A percentile compares a stretch with the other conserved stretches of the same genome.
Conservation (phyloP, 345 rosid species). For the Syzygium aromaticum region DNA sequence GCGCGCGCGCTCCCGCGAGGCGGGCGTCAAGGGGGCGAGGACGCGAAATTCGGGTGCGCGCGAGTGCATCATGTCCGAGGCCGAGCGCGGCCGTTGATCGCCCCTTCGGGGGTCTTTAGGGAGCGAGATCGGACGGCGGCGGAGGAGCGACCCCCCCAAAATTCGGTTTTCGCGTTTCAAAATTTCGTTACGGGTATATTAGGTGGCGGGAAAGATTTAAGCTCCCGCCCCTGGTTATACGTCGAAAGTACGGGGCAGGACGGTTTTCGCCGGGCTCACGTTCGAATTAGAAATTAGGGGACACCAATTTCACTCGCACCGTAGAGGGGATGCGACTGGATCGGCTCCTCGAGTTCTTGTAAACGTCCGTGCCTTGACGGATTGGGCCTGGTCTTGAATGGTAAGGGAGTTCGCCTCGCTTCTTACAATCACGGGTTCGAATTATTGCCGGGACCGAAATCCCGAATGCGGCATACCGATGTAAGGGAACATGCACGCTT, state of each 20-base stretch:
- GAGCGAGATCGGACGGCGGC: background rate
- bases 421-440: too few relatives aligned
- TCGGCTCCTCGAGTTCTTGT: background rate
- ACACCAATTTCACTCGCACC: background rate
- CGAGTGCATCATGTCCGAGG: background rate
- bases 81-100: background rate
- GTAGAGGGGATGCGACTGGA: background rate
- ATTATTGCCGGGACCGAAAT: background rate
- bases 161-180: background rate
- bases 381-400: background rate
- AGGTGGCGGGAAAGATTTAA: background rate
- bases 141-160: background rate
- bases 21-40: too few relatives aligned
- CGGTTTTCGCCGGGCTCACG: background rate
- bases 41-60: too few relatives aligned
- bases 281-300: background rate
- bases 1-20: background rate
- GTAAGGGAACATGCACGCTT: accelerated
- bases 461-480: accelerated
- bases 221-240: background rate
- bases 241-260: background rate
- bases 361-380: background rate
- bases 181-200: background rate
- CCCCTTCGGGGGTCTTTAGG: background rate
- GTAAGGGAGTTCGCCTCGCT: background rate